phyloP scores from a whole-genome alignment of 441 rosid species.

The Cnidoscolus chayamansa region DNA sequence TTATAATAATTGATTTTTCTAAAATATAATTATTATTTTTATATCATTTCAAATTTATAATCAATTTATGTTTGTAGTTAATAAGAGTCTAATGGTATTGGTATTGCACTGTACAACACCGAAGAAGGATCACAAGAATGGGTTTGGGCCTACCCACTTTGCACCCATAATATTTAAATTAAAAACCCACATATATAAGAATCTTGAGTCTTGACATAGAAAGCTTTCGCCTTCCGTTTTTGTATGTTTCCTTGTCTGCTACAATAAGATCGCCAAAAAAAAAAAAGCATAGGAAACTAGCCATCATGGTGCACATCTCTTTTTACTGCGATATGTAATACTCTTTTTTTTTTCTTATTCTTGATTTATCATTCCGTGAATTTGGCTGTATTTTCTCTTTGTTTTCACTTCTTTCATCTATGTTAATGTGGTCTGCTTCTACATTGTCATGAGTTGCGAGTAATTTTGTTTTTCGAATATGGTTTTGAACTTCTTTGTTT shows the following conservation, averaged over 20 bases:
- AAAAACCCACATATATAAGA: no score
- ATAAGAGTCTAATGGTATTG: no score
- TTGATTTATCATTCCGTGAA: neutral
- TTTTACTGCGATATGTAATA: constrained; percentile 67
- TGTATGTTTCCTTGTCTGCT: neutral
- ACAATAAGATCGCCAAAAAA: neutral
- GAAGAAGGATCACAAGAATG: no score
- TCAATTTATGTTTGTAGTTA: no score
- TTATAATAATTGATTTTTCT: no score
- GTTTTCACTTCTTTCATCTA: neutral
- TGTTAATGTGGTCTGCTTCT: neutral
- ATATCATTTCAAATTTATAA: no score
- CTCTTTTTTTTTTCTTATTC: neutral
- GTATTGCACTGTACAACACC: no score
- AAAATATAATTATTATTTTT: no score
- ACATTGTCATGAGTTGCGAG: neutral
- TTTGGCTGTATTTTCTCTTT: neutral
- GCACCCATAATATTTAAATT: no score
- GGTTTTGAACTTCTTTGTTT: neutral
- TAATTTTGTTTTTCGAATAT: neutral
- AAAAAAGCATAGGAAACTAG: neutral
- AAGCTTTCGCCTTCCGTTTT: no score
- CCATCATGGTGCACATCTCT: constrained; percentile 64
- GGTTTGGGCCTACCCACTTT: no score
- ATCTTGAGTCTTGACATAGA: no score